Percentiles rank a stretch among this genome's conserved stretches.
phyloP scores from a whole-genome alignment of 1,284 basidiomycete genomes.

The Sanghuangporus baumii region DNA sequence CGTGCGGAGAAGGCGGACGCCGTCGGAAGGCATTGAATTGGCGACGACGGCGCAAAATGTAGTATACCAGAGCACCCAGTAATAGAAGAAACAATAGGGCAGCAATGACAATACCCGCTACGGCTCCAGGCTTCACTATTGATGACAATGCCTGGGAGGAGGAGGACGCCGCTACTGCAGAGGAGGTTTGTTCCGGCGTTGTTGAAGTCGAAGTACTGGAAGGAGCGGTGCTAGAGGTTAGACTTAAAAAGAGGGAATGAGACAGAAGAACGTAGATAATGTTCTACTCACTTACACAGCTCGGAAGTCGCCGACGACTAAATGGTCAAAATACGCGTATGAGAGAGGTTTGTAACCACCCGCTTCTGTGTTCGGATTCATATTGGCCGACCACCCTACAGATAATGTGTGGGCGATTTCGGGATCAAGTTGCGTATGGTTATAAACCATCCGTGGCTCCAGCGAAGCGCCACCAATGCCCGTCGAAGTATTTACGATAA shows the following conservation, averaged over 20 bases:
- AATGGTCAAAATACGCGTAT: slow-evolving; percentile 12
- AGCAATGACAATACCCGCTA: slow-evolving; percentile 5
- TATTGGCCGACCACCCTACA: slow-evolving; percentile 10
- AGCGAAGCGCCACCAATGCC: neutral
- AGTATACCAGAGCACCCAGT: neutral
- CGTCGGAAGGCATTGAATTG: neutral
- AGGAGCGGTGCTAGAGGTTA: neutral
- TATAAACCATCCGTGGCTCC: neutral
- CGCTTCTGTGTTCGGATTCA: neutral
- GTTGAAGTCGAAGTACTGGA: neutral
- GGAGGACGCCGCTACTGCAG: neutral
- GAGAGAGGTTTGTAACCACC: neutral
- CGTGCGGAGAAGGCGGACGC: neutral
- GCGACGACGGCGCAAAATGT: neutral
- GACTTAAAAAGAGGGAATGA: neutral
- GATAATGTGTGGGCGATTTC: slow-evolving; percentile 7
- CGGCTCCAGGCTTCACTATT: neutral
- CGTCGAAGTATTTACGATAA: slow-evolving; percentile 8
- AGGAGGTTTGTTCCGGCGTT: neutral
- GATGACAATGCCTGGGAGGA: neutral
- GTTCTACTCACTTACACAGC: slow-evolving; percentile 2
- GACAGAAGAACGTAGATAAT: neutral
- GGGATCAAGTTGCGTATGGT: neutral
- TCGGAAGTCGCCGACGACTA: slow-evolving; percentile 12
- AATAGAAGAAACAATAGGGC: neutral